These are phyloP conservation scores for Lecanicillium sp. DNA, from an alignment of 2,329 filamentous ascomycete species.

Conservation along the genomic window DNA sequence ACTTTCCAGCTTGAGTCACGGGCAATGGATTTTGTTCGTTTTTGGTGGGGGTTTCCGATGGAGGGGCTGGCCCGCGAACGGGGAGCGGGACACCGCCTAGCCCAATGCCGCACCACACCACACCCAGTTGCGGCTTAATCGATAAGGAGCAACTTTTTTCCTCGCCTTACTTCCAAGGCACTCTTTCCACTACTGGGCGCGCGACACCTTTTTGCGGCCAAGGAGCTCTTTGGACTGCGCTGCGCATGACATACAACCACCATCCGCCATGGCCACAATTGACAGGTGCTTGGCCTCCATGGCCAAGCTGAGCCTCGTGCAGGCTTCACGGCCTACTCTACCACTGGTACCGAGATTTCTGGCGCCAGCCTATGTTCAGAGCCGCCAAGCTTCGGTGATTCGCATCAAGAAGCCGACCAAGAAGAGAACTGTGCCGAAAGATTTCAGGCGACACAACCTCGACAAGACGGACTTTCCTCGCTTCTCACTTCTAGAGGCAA, in stretches of 20 bases:
- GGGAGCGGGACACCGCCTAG: neutral
- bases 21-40: too few relatives aligned
- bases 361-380: constrained; percentile 36
- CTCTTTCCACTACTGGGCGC: too few relatives aligned
- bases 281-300: constrained; percentile 47
- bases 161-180: too few relatives aligned
- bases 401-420: constrained; percentile 45
- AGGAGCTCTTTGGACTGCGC: neutral
- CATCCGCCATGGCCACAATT: constrained; percentile 39
- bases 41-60: too few relatives aligned
- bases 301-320: constrained; percentile 40
- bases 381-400: constrained; percentile 31
- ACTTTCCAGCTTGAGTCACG: too few relatives aligned
- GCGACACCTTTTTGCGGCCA: too few relatives aligned
- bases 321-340: constrained; percentile 32
- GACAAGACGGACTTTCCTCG: constrained; percentile 54
- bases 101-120: neutral
- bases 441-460: constrained; percentile 58
- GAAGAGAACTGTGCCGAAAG: constrained; percentile 56
- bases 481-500: constrained; percentile 83
- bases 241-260: constrained; percentile 11
- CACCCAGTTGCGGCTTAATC: neutral
- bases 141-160: too few relatives aligned
- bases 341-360: constrained; percentile 41
- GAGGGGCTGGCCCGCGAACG: too few relatives aligned